Evolutionary conservation across 2,329 filamentous ascomycete species (phyloP).

Genomic region (Pseudogymnoascus sp.): DNA sequence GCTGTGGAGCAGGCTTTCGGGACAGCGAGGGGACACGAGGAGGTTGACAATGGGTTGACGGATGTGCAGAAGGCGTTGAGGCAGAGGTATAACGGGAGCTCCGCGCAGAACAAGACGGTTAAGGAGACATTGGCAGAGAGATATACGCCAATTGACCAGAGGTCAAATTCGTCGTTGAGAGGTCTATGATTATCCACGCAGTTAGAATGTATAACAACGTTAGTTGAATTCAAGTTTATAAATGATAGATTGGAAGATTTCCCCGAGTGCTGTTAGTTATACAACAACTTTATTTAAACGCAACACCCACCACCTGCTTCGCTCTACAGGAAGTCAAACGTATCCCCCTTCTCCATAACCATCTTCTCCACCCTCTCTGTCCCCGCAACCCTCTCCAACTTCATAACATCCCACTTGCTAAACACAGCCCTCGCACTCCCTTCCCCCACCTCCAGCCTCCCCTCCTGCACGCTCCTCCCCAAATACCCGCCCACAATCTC

Average conservation of each 20-base stretch:
- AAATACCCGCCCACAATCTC: slow-evolving; percentile 67
- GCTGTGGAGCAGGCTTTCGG: slow-evolving; percentile 32
- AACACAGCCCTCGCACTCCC: slow-evolving; percentile 61
- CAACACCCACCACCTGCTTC: background rate
- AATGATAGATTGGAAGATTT: background rate
- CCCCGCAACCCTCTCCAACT: slow-evolving; percentile 81
- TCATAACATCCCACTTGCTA: slow-evolving; percentile 80
- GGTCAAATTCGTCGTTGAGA: slow-evolving; percentile 28
- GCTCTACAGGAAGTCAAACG: slow-evolving; percentile 73
- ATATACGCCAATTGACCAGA: slow-evolving; percentile 39
- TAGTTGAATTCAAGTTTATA: slow-evolving; percentile 8
- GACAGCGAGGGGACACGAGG: slow-evolving; percentile 35
- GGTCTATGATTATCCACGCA: slow-evolving; percentile 23
- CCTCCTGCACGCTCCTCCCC: slow-evolving; percentile 47
- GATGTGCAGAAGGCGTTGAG: slow-evolving; percentile 40
- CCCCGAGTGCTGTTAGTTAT: background rate
- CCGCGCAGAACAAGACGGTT: slow-evolving; percentile 38
- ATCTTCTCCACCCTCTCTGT: slow-evolving; percentile 73
- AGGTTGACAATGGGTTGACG: slow-evolving; percentile 23
- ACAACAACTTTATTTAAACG: background rate
- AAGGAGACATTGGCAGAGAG: slow-evolving; percentile 47
- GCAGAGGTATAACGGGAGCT: slow-evolving; percentile 41
- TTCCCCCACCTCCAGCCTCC: slow-evolving; percentile 46
- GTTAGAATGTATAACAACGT: background rate
- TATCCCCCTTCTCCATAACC: slow-evolving; percentile 76